These are phyloP conservation scores for Candida silvicultrix DNA, from an alignment of 805 yeast species.

Conservation along the genomic window DNA sequence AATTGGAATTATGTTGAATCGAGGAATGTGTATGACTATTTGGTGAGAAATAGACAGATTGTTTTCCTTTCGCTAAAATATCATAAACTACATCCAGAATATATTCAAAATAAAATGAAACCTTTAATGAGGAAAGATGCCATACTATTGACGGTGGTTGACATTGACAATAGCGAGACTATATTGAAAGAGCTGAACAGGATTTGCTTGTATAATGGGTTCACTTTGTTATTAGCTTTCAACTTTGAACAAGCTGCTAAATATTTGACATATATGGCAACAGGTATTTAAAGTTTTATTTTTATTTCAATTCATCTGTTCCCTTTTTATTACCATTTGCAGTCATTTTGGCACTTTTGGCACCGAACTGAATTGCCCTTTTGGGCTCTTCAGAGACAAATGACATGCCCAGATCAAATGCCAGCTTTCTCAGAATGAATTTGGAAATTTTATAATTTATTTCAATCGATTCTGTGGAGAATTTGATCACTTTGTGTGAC, in stretches of 20 bases:
- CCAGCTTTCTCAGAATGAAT: slow-evolving; percentile 55
- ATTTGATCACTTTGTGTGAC: slow-evolving; percentile 52
- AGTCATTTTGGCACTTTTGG: slow-evolving; percentile 87
- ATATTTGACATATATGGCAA: slow-evolving; percentile 28
- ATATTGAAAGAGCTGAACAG: slow-evolving; percentile 33
- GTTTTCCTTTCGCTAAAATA: slow-evolving; percentile 64
- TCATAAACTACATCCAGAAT: slow-evolving; percentile 73
- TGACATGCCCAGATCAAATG: slow-evolving; percentile 40
- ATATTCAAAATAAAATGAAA: slow-evolving; percentile 52
- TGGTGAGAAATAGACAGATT: slow-evolving; percentile 50
- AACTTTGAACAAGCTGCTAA: slow-evolving; percentile 50
- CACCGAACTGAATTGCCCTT: slow-evolving; percentile 95
- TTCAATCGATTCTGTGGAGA: slow-evolving; percentile 41
- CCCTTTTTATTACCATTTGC: slow-evolving; percentile 77
- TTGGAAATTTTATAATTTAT: slow-evolving; percentile 46
- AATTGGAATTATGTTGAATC: slow-evolving; percentile 44
- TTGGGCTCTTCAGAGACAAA: slow-evolving; percentile 72
- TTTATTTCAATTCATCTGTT: slow-evolving; percentile 40
- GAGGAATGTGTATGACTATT: slow-evolving; percentile 53
- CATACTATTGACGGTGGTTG: slow-evolving; percentile 58
- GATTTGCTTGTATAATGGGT: slow-evolving; percentile 33
- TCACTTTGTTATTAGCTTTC: slow-evolving; percentile 35
- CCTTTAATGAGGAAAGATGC: slow-evolving; percentile 35
- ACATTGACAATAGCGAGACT: slow-evolving; percentile 51
- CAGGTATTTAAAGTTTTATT: not conserved